Conservation (phyloP, 2,329 filamentous ascomycete species). For the Cordyceps sp. region DNA sequence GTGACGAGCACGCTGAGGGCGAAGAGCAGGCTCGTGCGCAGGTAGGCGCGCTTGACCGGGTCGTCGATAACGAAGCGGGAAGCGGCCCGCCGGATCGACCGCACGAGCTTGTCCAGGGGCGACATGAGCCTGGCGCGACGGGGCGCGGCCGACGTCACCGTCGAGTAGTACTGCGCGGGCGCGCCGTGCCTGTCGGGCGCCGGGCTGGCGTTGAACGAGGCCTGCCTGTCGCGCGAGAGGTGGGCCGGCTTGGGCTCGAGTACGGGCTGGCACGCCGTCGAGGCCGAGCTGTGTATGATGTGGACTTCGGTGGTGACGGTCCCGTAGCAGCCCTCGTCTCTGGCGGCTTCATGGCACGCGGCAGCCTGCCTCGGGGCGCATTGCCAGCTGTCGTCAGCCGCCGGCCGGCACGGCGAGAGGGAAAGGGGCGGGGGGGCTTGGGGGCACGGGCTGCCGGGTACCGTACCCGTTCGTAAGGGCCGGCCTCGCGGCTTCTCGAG, state of each 20-base stretch:
- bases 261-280: constrained; percentile 3
- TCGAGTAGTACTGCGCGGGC: constrained; percentile 16
- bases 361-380: too few species aligned
- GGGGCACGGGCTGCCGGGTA: too few species aligned
- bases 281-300: constrained; percentile 16
- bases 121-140: constrained; percentile 2
- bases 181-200: constrained; percentile 5
- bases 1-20: constrained; percentile 43
- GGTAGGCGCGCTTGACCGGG: constrained; percentile 42
- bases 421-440: too few species aligned
- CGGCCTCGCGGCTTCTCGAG: constrained; percentile 13
- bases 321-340: constrained; percentile 26
- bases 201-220: constrained; percentile 8
- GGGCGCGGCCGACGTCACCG: constrained; percentile 11
- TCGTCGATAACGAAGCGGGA: constrained; percentile 24
- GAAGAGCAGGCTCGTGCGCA: constrained; percentile 44
- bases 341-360: too few species aligned
- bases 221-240: constrained; percentile 4
- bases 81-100: constrained; percentile 13
- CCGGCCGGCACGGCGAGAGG: too few species aligned
- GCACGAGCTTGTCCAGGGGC: constrained; percentile 4
- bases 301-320: constrained; percentile 37
- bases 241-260: constrained; percentile 9
- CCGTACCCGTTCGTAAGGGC: constrained; percentile 15
- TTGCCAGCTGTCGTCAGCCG: too few species aligned